Evolutionary conservation across 768 basidiomycete genomes (phyloP), one percentile per base, ranked within the genome.

Genomic region (Kwoniella dejecticola): DNA sequence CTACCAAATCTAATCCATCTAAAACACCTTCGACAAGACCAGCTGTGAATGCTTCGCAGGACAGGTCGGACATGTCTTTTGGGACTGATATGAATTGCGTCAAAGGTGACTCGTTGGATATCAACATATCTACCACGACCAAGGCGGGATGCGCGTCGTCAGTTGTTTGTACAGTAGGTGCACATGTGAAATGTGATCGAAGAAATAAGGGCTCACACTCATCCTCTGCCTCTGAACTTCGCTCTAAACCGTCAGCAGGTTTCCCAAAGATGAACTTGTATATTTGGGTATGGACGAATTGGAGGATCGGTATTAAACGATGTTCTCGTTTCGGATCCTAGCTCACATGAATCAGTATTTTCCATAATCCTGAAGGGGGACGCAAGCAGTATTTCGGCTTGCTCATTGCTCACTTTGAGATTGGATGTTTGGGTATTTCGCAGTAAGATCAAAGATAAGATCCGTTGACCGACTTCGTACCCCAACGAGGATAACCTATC

Each of bases 101-200:
- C 66, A 97, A 83, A 21, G 88, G 85, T 11, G 96, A 94, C 74
- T 94, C 90, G 77, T 99, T 97, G 83, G 97, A 89, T 62, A 95
- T 89, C 66, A 99, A 89, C 96, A 98, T 98, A 80, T 97, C 92
- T 95, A 5, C 26, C n/a, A n/a, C n/a, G n/a, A n/a, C n/a, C n/a
- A n/a, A n/a, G n/a, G n/a, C n/a, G n/a, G n/a, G n/a, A n/a, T n/a
- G n/a, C n/a, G n/a, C n/a, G n/a, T n/a, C n/a, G n/a, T n/a, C n/a
- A n/a, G n/a, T n/a, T n/a, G n/a, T n/a, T n/a, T n/a, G n/a, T n/a
- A n/a, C n/a, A n/a, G n/a, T n/a, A n/a, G n/a, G n/a, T n/a, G n/a
- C n/a, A n/a, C n/a, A 15, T 36, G 7, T 36, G 33, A 36, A 36
- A 7, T 36, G 7, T 36, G 33, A 36, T 36, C 15, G 7, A 7